Evolutionary conservation across 164 flowering plant species (phyloP).

Genomic region (Sedum album): DNA sequence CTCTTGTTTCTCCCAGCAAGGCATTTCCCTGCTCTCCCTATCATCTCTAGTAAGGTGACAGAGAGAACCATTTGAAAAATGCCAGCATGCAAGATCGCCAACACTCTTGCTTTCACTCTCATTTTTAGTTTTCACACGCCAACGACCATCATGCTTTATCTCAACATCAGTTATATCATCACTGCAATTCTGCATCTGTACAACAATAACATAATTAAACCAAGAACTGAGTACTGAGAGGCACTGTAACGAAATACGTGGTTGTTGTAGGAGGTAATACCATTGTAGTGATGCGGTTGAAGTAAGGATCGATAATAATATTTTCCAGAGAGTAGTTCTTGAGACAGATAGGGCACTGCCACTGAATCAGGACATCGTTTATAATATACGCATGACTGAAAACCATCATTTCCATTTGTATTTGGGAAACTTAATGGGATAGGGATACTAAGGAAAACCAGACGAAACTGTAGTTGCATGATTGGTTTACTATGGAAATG

Average conservation of each 20-base stretch:
- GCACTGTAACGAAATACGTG: background rate
- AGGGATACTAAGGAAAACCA: too few relatives aligned
- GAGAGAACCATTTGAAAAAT: conserved; percentile 61
- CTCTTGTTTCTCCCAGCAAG: conserved; percentile 58
- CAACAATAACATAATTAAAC: conserved; percentile 9
- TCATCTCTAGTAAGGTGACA: conserved; percentile 33
- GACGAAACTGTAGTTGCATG: too few relatives aligned
- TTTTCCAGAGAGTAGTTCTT: too few relatives aligned
- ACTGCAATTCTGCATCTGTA: conserved; percentile 67
- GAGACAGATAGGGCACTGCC: too few relatives aligned
- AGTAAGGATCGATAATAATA: too few relatives aligned
- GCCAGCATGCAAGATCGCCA: conserved; percentile 72
- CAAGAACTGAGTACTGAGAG: background rate
- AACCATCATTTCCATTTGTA: too few relatives aligned
- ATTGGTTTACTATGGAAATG: background rate
- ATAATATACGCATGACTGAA: background rate
- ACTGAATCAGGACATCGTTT: conserved; percentile 25
- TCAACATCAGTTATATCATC: conserved; percentile 91
- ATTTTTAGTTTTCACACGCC: conserved; percentile 68
- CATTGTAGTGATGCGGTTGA: conserved; percentile 71
- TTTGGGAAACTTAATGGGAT: too few relatives aligned
- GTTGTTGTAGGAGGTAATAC: conserved; percentile 24
- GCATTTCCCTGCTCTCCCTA: conserved; percentile 34
- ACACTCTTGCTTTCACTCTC: conserved; percentile 47
- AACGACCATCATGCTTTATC: conserved; percentile 91